Evolutionary conservation across 352 stramenopile species (phyloP).

Genomic region (Globisporangium emineosum): DNA sequence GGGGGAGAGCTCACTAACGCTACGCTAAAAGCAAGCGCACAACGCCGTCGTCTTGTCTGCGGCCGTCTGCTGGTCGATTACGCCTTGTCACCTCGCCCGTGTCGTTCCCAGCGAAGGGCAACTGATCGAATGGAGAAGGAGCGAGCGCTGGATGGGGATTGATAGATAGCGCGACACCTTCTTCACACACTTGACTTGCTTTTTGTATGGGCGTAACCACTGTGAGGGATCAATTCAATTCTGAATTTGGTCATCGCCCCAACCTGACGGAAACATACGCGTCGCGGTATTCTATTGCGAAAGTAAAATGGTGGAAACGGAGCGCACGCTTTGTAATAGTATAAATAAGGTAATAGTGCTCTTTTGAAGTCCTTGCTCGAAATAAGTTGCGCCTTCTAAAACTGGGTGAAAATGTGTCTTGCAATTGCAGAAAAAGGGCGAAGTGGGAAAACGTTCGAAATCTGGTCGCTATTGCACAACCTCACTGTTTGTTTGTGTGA

Average conservation of each 20-base stretch:
- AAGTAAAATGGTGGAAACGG: neutral
- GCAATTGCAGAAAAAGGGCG: neutral
- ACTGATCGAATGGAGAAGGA: constrained; percentile 9
- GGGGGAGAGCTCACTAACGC: neutral
- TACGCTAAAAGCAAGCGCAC: neutral
- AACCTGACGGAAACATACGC: neutral
- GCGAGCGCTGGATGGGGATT: neutral
- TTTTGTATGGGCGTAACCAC: neutral
- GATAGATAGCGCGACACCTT: constrained; percentile 6
- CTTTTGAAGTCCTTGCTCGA: neutral
- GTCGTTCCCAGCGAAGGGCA: neutral
- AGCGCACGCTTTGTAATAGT: neutral
- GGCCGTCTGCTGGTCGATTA: neutral
- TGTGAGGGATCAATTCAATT: neutral
- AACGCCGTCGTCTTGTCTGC: neutral
- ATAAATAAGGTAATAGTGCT: neutral
- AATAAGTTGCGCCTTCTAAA: constrained; percentile 2
- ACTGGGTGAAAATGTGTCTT: neutral
- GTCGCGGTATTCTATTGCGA: neutral
- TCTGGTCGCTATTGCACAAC: neutral
- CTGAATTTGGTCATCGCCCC: neutral
- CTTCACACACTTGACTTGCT: neutral
- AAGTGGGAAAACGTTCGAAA: neutral
- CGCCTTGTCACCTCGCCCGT: neutral
- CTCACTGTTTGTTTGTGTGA: neutral